phyloP scores from a whole-genome alignment of 2,329 filamentous ascomycete species.

The Botrytis sinoallii region DNA sequence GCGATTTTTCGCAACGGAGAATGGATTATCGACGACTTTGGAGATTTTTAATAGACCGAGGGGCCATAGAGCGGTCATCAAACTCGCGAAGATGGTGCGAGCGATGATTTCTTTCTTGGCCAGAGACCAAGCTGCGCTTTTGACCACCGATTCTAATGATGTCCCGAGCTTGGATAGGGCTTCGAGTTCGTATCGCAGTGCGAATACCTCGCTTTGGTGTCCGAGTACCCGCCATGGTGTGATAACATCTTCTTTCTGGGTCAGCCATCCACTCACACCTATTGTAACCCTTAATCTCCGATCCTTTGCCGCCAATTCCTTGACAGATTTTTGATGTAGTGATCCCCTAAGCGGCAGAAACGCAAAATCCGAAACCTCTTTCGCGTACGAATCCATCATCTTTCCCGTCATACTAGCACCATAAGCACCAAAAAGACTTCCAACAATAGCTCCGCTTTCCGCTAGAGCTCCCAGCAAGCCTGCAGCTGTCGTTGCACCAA shows the following conservation, averaged over 20 bases:
- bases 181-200: constrained; percentile 78
- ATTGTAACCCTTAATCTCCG: constrained; percentile 78
- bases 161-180: constrained; percentile 74
- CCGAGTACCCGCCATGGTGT: constrained; percentile 77
- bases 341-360: constrained; percentile 70
- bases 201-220: constrained; percentile 72
- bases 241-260: constrained; percentile 66
- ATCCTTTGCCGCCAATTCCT: constrained; percentile 46
- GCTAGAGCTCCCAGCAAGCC: constrained; percentile 77
- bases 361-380: constrained; percentile 84
- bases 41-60: constrained; percentile 64
- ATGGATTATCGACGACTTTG: constrained; percentile 75
- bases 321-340: constrained; percentile 41
- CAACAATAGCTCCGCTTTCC: constrained; percentile 75
- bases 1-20: constrained; percentile 70
- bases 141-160: constrained; percentile 73
- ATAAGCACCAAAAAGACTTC: constrained; percentile 88
- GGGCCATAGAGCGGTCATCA: constrained; percentile 69
- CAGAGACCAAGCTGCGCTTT: constrained; percentile 74
- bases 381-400: constrained; percentile 84
- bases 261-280: constrained; percentile 78
- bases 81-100: constrained; percentile 59
- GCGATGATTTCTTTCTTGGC: constrained; percentile 66
- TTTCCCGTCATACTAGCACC: constrained; percentile 77
- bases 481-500: constrained; percentile 71